Base-by-base conservation (phyloP, 2,329 filamentous ascomycete species). In the Phyllosticta citrichinensis region DNA sequence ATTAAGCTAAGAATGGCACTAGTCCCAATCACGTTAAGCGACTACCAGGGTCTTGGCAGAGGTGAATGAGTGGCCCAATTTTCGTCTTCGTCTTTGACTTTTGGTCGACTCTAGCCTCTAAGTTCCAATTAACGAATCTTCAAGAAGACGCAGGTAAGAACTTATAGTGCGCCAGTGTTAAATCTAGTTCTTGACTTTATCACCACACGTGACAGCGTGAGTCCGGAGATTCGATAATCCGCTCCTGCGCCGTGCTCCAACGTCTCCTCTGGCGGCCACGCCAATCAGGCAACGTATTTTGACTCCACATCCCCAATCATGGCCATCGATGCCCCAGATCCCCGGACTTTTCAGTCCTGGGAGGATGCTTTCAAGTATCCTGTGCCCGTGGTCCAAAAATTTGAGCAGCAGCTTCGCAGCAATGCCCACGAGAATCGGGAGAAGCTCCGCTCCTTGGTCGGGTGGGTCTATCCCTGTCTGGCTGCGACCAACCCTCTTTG, bases 351-450 rank as follows among this genome's bases (percentile, higher is more conserved):
- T 63, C 75, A 79, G 64, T 78, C 79, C 68, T 87, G 85, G 85
- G 80, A 87, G 68, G 84, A 87, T 76, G 85, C 84, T 47, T 87
- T 88, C 69, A 80, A 86, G 68, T 81, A 85, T 67, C 83, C 84
- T 1, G 78, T 87, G 56, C 83, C 84, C 6, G 79, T 80, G 30
- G 83, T 86, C 55, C 81, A 83, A 40, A 81, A 80, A 64, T 77
- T 87, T 68, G 84, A 87, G 71, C 80, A 82, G 70, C 83, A 87
- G 73, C 78, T 88, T 62, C 84, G 83, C 60, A 77, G 77, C 63
- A 82, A 83, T 71, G 81, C 85, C 65, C 75, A 81, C 55, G 83
- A 83, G 66, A 87, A 87, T 73, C 82, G 81, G 69, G 82, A 85
- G 73, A 86, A 84, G 75, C 77, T 88, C 67, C 80, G 85, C 66